Percentiles rank a stretch among this genome's conserved stretches.
Evolutionary conservation across 495 filamentous ascomycete genomes (phyloP).

Genomic region (Bryoglossum gracile): DNA sequence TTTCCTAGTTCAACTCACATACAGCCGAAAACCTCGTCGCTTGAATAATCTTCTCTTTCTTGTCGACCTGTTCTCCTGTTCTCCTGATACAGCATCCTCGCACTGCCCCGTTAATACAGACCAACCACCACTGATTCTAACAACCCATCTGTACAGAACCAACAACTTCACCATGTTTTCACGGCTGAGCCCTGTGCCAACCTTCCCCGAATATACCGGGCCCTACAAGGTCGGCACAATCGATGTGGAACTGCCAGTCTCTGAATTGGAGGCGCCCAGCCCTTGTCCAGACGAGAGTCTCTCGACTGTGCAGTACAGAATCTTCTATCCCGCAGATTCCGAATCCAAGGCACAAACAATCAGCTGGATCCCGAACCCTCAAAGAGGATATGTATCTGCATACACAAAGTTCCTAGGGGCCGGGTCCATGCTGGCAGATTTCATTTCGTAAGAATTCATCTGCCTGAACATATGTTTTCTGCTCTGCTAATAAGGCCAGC

Average conservation of each 20-base stretch:
- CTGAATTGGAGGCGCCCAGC: slow-evolving; percentile 46
- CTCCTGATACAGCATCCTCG: not conserved
- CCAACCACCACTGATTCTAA: not conserved
- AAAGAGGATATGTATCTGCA: slow-evolving; percentile 57
- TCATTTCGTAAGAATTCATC: slow-evolving; percentile 48
- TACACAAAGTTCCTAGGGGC: slow-evolving; percentile 63
- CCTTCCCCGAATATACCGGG: slow-evolving; percentile 62
- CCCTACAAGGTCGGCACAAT: slow-evolving; percentile 66
- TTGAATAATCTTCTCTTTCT: not conserved
- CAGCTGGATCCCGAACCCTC: slow-evolving; percentile 67
- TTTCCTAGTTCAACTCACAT: not conserved
- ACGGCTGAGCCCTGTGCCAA: slow-evolving; percentile 46
- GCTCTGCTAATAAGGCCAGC: slow-evolving; percentile 24
- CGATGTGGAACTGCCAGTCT: slow-evolving; percentile 65
- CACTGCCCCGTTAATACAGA: not conserved
- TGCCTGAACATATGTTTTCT: not conserved
- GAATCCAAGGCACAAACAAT: slow-evolving; percentile 31
- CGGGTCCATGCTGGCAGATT: slow-evolving; percentile 43
- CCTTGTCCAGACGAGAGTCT: slow-evolving; percentile 44
- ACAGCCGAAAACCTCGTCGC: not conserved
- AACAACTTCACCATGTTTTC: slow-evolving; percentile 30
- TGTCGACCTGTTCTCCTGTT: too few species aligned
- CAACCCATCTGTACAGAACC: not conserved
- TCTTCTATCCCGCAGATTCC: slow-evolving; percentile 63
- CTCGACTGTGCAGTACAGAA: slow-evolving; percentile 61